Conservation (phyloP, 805 yeast species). For the Helenozyma baotianmanensis region DNA sequence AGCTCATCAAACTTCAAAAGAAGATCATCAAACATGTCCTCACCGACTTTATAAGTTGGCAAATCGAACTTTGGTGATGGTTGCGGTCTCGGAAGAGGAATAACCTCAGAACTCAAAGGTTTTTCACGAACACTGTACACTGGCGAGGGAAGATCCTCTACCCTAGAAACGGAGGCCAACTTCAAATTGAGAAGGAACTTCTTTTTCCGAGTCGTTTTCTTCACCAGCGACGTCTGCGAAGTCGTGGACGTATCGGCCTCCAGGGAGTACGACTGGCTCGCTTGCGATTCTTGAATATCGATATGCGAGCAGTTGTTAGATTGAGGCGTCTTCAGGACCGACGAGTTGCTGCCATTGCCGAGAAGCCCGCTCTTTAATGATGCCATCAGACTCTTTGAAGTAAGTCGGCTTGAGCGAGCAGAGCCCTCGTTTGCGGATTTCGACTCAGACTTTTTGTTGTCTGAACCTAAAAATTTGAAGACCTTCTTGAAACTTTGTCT, state of each 20-base stretch:
- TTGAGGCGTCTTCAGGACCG: no score
- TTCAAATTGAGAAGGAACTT: constrained; percentile 6
- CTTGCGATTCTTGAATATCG: no score
- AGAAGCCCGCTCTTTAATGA: no score
- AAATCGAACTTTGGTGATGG: constrained; percentile 8
- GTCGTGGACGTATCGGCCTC: no score
- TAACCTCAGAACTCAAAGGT: constrained; percentile 1
- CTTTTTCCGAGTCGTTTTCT: constrained; percentile 1
- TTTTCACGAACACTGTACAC: constrained; percentile 8
- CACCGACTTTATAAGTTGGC: constrained; percentile 13
- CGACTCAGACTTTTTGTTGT: no score
- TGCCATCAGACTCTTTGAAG: no score
- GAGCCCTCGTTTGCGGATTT: no score
- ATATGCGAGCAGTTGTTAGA: no score
- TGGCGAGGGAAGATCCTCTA: constrained; percentile 9
- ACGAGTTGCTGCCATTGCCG: no score
- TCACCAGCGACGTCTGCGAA: no score
- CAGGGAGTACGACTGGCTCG: no score
- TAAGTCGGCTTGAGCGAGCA: no score
- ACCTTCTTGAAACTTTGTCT: constrained; percentile 2
- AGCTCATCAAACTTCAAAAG: constrained; percentile 14
- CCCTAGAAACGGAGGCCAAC: constrained; percentile 7
- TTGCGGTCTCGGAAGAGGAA: neutral
- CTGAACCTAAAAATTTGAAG: constrained; percentile 5
- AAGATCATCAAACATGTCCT: constrained; percentile 13